These are phyloP conservation scores for Backusella tarrabulga DNA, from an alignment of 192 early-diverging fungal genomes.

Conservation along the genomic window DNA sequence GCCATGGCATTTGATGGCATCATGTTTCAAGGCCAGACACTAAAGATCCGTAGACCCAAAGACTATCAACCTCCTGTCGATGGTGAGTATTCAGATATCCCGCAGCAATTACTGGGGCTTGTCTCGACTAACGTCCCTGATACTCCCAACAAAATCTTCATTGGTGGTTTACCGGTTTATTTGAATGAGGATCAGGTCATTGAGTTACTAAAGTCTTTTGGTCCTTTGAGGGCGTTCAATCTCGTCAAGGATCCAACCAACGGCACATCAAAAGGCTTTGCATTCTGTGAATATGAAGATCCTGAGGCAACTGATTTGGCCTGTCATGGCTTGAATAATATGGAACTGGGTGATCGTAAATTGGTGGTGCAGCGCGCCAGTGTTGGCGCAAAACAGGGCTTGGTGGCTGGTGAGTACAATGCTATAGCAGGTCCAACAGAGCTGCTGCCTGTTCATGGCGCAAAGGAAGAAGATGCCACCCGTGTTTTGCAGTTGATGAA, in stretches of 20 bases:
- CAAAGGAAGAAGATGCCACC: slow-evolving; percentile 69
- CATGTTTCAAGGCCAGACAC: slow-evolving; percentile 72
- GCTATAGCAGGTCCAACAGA: neutral
- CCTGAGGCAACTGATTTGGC: slow-evolving; percentile 88
- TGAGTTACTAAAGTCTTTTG: slow-evolving; percentile 93
- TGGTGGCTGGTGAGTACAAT: neutral
- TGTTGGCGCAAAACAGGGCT: slow-evolving; percentile 69
- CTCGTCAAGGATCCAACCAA: slow-evolving; percentile 78
- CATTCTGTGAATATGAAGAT: slow-evolving; percentile 95
- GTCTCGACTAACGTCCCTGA: slow-evolving; percentile 92
- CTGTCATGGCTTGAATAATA: slow-evolving; percentile 92
- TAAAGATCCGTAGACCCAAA: slow-evolving; percentile 94
- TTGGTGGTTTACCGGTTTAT: slow-evolving; percentile 88
- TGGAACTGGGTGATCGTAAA: slow-evolving; percentile 92
- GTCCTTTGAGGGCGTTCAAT: slow-evolving; percentile 89
- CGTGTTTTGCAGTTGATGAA: slow-evolving; percentile 87
- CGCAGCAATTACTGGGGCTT: slow-evolving; percentile 69
- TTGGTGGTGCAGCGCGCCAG: slow-evolving; percentile 93
- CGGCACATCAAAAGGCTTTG: slow-evolving; percentile 70
- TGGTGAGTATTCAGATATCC: slow-evolving; percentile 44
- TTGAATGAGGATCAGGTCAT: slow-evolving; percentile 92
- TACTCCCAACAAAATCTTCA: slow-evolving; percentile 90
- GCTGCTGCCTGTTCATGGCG: slow-evolving; percentile 41
- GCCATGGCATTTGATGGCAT: slow-evolving; percentile 95
- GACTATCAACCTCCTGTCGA: slow-evolving; percentile 78